Evolutionary conservation across 106 monocot genomes (phyloP), one percentile per base, ranked within the genome.

Genomic region (Posidonia australis): DNA sequence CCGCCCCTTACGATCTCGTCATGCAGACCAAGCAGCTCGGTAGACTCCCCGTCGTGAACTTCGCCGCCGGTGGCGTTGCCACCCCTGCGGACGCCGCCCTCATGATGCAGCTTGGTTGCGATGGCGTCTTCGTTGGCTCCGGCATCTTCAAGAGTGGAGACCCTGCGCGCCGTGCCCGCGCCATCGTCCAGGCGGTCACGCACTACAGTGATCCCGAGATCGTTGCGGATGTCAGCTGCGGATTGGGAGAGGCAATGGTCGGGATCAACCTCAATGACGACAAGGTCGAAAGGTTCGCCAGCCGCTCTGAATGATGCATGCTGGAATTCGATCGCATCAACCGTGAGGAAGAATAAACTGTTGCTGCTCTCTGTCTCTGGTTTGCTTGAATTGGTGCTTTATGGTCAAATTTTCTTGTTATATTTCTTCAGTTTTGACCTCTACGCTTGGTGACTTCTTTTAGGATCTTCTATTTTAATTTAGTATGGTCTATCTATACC

Each of bases 21-120:
- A 63, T 71, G 71, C 71, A 71, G 54, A 71, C 71, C 36, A 71
- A 71, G 62, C 71, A 71, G 63, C 62, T 71, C 12, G 71, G 71
- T 19, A 62, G 71, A 21, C 71, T 71, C 28, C 71, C 71, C 41
- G 71, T 71, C 43, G 71, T 71, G 19, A 62, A 71, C 19, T 71
- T 71, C 53, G 71, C 71, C 21, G 71, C 71, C 16, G 71, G 71
- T 1, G 71, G 71, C 21, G 71, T 71, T 24, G 71, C 71, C 41
- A 71, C 71, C 29, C 71, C 71, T 5, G 71, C 71, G 9, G 71
- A 71, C 23, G 71, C 71, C 51, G 71, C 71, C 7, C 71, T 71
- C 13, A 71, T 71, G 71, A 71, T 71, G 71, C 71, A 71, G 62
- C 71, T 71, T 13, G 71, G 71, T 0, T 62, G 71, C 54, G 71